Conservation (phyloP, 352 stramenopile species). For the Pythium volutum region DNA sequence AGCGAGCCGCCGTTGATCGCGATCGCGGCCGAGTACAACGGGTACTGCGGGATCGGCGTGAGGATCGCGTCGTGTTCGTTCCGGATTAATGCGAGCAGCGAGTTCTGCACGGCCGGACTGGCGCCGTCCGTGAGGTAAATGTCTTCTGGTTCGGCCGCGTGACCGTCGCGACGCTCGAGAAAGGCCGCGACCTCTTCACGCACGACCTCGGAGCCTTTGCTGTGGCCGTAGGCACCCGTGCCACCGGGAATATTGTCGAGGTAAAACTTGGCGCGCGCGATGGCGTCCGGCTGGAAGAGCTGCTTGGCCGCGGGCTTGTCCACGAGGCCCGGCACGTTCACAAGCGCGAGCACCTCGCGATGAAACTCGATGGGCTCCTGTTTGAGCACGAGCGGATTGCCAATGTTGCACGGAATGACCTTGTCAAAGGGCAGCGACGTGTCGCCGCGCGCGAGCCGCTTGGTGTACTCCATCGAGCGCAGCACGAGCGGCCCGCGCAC, state of each 20-base stretch:
- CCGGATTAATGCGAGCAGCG: slow-evolving; percentile 91
- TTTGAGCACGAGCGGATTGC: slow-evolving; percentile 95
- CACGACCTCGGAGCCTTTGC: slow-evolving; percentile 85
- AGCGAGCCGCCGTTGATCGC: slow-evolving; percentile 93
- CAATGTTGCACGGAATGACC: slow-evolving; percentile 98
- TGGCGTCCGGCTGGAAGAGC: slow-evolving; percentile 87
- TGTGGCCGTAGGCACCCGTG: slow-evolving; percentile 92
- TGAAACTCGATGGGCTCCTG: slow-evolving; percentile 94
- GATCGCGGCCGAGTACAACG: slow-evolving; percentile 98
- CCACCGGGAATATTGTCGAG: slow-evolving; percentile 83
- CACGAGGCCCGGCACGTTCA: slow-evolving; percentile 87
- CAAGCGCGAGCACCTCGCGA: slow-evolving; percentile 89
- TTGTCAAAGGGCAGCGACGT: slow-evolving; percentile 88
- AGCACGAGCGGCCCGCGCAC: slow-evolving; percentile 87
- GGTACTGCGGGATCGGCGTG: slow-evolving; percentile 99
- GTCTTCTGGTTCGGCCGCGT: slow-evolving; percentile 89
- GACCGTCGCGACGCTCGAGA: slow-evolving; percentile 84
- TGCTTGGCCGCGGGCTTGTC: slow-evolving; percentile 71
- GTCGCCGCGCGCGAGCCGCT: slow-evolving; percentile 59
- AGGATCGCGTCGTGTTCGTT: slow-evolving; percentile 89
- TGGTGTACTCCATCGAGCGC: slow-evolving; percentile 71
- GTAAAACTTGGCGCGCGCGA: slow-evolving; percentile 87
- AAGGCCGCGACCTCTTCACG: slow-evolving; percentile 91
- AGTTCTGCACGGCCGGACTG: slow-evolving; percentile 92
- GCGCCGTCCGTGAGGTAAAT: slow-evolving; percentile 98